Percentiles rank a stretch among this genome's conserved stretches.
phyloP scores from a whole-genome alignment of 1,284 basidiomycete species.

The Meripilus lineatus region DNA sequence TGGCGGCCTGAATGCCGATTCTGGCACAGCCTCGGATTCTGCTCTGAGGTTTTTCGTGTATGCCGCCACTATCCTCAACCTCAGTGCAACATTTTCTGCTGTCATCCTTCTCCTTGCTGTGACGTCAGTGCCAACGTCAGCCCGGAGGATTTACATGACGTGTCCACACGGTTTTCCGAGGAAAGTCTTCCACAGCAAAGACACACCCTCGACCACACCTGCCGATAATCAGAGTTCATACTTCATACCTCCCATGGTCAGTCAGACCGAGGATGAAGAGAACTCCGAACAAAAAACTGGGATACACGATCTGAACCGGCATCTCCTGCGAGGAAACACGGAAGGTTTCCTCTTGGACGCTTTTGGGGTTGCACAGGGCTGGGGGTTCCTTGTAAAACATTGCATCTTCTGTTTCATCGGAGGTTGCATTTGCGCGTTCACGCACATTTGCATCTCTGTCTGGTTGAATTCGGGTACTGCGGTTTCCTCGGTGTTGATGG shows the following conservation, averaged over 20 bases:
- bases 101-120: conserved; percentile 6
- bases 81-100: conserved; percentile 4
- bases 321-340: conserved; percentile 1
- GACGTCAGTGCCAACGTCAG: background rate
- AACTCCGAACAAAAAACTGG: background rate
- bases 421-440: conserved; percentile 5
- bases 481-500: conserved; percentile 4
- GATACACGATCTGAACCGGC: conserved; percentile 1
- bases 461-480: conserved; percentile 4
- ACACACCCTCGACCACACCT: background rate
- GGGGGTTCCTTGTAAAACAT: conserved; percentile 4
- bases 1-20: background rate
- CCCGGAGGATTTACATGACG: conserved; percentile 6
- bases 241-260: background rate
- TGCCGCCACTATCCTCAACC: conserved; percentile 3
- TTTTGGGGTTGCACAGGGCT: conserved; percentile 7
- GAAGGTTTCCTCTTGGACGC: conserved; percentile 5
- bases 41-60: conserved; percentile 4
- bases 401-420: conserved; percentile 7
- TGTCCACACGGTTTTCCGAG: conserved; percentile 4
- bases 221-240: background rate
- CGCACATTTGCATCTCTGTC: conserved; percentile 1
- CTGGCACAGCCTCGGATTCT: conserved; percentile 1
- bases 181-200: conserved; percentile 3
- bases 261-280: background rate